Conservation (phyloP, 495 filamentous ascomycete genomes). For the Parmelia sp. region DNA sequence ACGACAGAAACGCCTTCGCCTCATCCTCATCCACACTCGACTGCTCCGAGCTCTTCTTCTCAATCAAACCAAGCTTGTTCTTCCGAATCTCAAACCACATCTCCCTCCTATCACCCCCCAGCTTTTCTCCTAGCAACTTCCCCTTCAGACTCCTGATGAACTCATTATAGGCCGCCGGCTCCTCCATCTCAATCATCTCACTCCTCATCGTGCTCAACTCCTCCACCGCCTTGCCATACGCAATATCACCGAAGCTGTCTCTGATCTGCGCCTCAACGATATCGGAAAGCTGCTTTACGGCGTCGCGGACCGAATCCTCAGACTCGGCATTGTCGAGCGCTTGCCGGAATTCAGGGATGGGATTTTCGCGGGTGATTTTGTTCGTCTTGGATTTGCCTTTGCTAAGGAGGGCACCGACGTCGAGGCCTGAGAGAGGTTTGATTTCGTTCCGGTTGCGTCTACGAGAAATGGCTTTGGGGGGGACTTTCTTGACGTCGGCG, state of each 20-base stretch:
- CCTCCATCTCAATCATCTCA: conserved; percentile 68
- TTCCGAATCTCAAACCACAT: conserved; percentile 72
- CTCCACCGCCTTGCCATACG: conserved; percentile 71
- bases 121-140: conserved; percentile 59
- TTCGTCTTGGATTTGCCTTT: conserved; percentile 46
- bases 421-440: conserved; percentile 85
- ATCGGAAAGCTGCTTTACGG: conserved; percentile 63
- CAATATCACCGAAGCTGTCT: conserved; percentile 65
- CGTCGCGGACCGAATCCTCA: conserved; percentile 55
- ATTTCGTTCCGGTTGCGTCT: conserved; percentile 61
- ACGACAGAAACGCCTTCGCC: conserved; percentile 50
- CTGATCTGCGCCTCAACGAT: conserved; percentile 65
- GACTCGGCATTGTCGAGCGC: conserved; percentile 58
- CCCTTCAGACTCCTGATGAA: conserved; percentile 65
- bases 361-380: conserved; percentile 70
- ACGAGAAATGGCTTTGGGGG: conserved; percentile 71
- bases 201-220: conserved; percentile 70
- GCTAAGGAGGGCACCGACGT: conserved; percentile 71
- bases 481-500: conserved; percentile 87
- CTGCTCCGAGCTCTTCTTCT: conserved; percentile 49
- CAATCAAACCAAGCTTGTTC: conserved; percentile 67
- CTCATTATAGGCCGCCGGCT: conserved; percentile 70
- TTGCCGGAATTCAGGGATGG: conserved; percentile 90
- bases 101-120: conserved; percentile 77
- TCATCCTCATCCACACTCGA: conserved; percentile 62